Percentiles rank a stretch among this genome's conserved stretches.
phyloP scores from a whole-genome alignment of 805 yeast genomes.

The Jamesozyma gamospora region DNA sequence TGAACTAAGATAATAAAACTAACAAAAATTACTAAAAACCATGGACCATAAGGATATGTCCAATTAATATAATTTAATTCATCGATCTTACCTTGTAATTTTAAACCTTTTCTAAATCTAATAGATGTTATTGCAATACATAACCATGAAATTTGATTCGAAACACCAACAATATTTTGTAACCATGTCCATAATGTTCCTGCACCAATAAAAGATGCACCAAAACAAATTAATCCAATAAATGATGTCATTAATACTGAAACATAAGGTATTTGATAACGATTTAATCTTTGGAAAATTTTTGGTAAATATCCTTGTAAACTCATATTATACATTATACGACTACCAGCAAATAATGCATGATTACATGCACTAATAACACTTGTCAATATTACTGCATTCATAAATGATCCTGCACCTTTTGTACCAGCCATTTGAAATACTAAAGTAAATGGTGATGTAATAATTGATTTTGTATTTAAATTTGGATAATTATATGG shows the following conservation, averaged over 20 bases:
- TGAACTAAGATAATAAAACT: constrained; percentile 40
- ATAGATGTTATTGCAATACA: constrained; percentile 40
- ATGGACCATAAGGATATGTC: constrained; percentile 45
- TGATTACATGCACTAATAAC: constrained; percentile 48
- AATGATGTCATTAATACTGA: constrained; percentile 43
- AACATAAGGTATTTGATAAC: constrained; percentile 40
- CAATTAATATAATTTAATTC: constrained; percentile 37
- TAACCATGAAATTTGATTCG: constrained; percentile 44
- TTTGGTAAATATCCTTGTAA: constrained; percentile 33
- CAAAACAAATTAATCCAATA: constrained; percentile 50
- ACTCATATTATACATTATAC: constrained; percentile 42
- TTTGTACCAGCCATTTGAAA: constrained; percentile 43
- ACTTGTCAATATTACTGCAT: constrained; percentile 47
- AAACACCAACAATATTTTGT: constrained; percentile 43
- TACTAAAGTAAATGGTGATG: constrained; percentile 39
- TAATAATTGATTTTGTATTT: constrained; percentile 25
- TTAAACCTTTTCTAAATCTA: constrained; percentile 39
- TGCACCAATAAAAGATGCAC: constrained; percentile 45
- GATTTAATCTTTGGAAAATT: constrained; percentile 32
- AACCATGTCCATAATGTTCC: constrained; percentile 47
- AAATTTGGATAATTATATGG: constrained; percentile 47
- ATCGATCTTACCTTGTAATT: constrained; percentile 34
- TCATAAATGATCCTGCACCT: constrained; percentile 41
- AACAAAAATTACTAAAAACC: constrained; percentile 35
- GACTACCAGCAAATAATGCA: constrained; percentile 42